Evolutionary conservation across 2,329 filamentous ascomycete species (phyloP).

Genomic region (Penicillium aurantiogriseum): DNA sequence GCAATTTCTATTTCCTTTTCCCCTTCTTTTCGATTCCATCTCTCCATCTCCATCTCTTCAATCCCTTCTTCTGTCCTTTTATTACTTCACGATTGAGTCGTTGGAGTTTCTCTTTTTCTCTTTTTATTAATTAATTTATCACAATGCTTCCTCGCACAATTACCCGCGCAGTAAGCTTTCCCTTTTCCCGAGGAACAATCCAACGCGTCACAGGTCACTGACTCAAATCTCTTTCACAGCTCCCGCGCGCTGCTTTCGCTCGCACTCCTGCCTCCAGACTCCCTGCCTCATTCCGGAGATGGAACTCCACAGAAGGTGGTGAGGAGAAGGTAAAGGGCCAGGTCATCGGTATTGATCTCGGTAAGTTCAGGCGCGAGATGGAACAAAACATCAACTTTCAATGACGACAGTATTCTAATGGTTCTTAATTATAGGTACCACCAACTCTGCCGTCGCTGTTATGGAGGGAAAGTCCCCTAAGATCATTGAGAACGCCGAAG

Average conservation of each 20-base stretch:
- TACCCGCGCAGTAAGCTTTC: slow-evolving; percentile 66
- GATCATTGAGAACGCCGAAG: slow-evolving; percentile 98
- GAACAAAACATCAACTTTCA: neutral
- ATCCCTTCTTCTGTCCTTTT: slow-evolving; percentile 17
- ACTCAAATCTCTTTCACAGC: slow-evolving; percentile 48
- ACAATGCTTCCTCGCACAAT: slow-evolving; percentile 72
- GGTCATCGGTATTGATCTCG: slow-evolving; percentile 97
- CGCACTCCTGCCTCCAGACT: slow-evolving; percentile 68
- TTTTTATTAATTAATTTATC: slow-evolving; percentile 40
- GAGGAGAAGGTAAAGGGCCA: slow-evolving; percentile 85
- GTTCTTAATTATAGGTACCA: slow-evolving; percentile 61
- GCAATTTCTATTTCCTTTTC: slow-evolving; percentile 35
- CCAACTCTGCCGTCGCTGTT: slow-evolving; percentile 93
- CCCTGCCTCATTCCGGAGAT: slow-evolving; percentile 66
- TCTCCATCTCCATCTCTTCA: slow-evolving; percentile 22
- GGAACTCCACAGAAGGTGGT: slow-evolving; percentile 53
- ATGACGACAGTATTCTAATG: slow-evolving; percentile 15
- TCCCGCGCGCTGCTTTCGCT: slow-evolving; percentile 74
- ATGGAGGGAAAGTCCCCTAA: slow-evolving; percentile 96
- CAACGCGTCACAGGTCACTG: slow-evolving; percentile 22
- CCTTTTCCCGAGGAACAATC: slow-evolving; percentile 6
- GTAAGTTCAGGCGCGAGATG: slow-evolving; percentile 50
- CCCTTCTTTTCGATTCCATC: slow-evolving; percentile 21
- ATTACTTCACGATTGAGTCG: slow-evolving; percentile 37
- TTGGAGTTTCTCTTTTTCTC: slow-evolving; percentile 32